phyloP scores from a whole-genome alignment of 177 flowering plant genomes.

The Vitis hybrid region DNA sequence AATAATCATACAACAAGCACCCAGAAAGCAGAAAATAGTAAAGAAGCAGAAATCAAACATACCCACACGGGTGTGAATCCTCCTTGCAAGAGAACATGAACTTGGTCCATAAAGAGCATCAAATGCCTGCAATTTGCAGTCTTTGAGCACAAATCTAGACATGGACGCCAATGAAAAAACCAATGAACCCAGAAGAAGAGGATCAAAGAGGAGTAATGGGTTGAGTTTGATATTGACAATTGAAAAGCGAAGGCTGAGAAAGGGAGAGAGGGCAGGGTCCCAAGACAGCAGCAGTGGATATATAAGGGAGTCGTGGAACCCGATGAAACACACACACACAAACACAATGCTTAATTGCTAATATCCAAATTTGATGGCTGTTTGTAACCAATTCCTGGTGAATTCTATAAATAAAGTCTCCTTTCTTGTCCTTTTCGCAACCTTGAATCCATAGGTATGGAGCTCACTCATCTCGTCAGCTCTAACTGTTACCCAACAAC shows the following conservation, averaged over 20 bases:
- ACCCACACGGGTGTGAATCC: constrained; percentile 40
- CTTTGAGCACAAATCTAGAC: constrained; percentile 44
- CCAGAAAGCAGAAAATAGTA: background rate
- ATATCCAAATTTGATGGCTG: too few relatives aligned
- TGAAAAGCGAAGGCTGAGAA: background rate
- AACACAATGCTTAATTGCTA: too few relatives aligned
- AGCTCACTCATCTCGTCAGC: too few relatives aligned
- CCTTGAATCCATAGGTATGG: too few relatives aligned
- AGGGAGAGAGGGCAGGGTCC: background rate
- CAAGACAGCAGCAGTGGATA: background rate
- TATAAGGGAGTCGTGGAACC: constrained; percentile 21
- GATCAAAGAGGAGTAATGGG: too few relatives aligned
- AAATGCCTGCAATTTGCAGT: constrained; percentile 26
- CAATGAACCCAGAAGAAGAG: too few relatives aligned
- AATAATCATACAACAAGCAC: constrained; percentile 5
- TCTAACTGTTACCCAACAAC: too few relatives aligned
- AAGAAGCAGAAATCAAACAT: constrained; percentile 15
- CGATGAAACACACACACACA: constrained; percentile 17
- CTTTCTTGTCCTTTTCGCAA: too few relatives aligned
- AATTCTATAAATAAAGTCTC: too few relatives aligned
- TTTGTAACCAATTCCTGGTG: too few relatives aligned
- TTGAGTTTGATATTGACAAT: background rate
- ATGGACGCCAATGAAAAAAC: constrained; percentile 54
- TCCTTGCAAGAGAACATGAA: constrained; percentile 18
- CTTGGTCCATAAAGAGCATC: constrained; percentile 23